Evolutionary conservation across 306 rosid genomes (phyloP).

Genomic region (Benincasa hispida): DNA sequence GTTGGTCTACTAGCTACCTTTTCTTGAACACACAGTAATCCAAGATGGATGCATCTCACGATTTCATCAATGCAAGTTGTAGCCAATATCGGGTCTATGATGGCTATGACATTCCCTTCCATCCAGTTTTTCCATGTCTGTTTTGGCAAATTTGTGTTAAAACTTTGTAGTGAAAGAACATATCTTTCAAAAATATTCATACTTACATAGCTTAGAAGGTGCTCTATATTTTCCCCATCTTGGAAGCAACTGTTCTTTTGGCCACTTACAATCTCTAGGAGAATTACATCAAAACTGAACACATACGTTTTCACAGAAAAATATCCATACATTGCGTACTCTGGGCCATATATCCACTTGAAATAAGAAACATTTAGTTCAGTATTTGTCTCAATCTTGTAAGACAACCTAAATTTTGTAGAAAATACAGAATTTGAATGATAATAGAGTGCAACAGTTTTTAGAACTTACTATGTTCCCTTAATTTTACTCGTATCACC

Average conservation of each 20-base stretch:
- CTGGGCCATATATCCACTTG: slow-evolving; percentile 3
- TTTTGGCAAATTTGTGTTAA: not conserved
- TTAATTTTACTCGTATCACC: not conserved
- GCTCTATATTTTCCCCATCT: not conserved
- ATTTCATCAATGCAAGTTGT: not conserved
- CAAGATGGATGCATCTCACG: not conserved
- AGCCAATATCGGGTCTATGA: not conserved
- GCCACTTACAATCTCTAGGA: not conserved
- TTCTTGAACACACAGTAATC: slow-evolving; percentile 1
- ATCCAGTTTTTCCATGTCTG: slow-evolving; percentile 4
- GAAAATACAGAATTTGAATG: not conserved
- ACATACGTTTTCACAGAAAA: not conserved
- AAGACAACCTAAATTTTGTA: not conserved
- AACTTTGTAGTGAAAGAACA: not conserved
- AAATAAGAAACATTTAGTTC: not conserved
- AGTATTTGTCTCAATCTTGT: not conserved
- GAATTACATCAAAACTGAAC: not conserved
- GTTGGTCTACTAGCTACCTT: not conserved
- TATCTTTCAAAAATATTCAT: not conserved
- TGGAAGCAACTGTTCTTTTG: not conserved
- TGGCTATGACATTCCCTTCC: not conserved
- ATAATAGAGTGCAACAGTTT: no score
- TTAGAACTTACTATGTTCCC: not conserved
- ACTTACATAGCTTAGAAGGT: slow-evolving; percentile 4
- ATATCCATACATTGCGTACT: not conserved